Base-by-base conservation (phyloP, 2,329 filamentous ascomycete genomes). In the Chaetomiaceae sp. region DNA sequence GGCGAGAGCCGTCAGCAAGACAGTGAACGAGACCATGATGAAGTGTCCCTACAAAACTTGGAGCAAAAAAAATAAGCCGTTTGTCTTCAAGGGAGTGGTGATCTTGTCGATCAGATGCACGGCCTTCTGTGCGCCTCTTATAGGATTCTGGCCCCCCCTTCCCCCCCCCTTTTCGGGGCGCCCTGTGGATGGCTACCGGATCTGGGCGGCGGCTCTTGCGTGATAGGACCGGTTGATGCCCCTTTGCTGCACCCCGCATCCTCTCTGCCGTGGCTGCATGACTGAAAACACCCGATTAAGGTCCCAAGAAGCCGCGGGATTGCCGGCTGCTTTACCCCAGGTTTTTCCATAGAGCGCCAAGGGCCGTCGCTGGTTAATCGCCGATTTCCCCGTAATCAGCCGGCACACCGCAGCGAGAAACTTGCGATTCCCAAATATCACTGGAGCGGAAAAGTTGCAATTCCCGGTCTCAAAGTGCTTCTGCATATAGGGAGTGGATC, bases 1-100 rank as follows among this genome's bases (percentile, higher is more conserved):
- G 21, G 44, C 44, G 34, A 48, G 16, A n/a, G 44, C 44, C 16
- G 44, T 30, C 21, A 48, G 44, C n/a, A 48, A 34, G 25, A 30
- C 14, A 25, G 44, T 48, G 44, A 48, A 48, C 14, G 44, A 48
- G 23, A 48, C 44, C 44, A 48, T 47, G 44, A 30, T 23, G 33
- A 23, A 4, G 33, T 8, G 14, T 13, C 10, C 18, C 7, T 18
- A n/a, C 16, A 20, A n/a, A 4, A 25, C 6, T 5, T 36, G 32
- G 9, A 25, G n/a, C n/a, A n/a, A n/a, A 18, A 6, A 5, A 38
- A 10, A 4, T 10, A 37, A n/a, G 21, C 8, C 21, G 44, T 14
- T 36, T 14, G 13, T 16, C n/a, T 47, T 18, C 4, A n/a, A 18
- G 23, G 10, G 21, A 11, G 25, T 16, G 21, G 21, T 14, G 20